phyloP scores from a whole-genome alignment of 805 yeast species.

The Saccharomycopsis sp. region DNA sequence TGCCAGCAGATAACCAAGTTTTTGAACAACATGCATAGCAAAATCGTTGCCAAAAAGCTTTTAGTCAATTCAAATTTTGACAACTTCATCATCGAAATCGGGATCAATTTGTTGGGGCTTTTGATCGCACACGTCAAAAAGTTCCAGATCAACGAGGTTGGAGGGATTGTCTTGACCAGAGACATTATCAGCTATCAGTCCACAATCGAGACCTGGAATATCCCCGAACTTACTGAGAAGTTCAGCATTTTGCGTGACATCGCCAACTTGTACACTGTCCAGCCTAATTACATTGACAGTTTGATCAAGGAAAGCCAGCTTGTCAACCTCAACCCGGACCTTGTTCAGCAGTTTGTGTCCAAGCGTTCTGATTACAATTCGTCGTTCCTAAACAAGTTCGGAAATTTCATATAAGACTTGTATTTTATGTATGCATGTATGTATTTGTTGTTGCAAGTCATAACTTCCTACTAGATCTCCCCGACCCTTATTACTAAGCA shows the following conservation, averaged over 20 bases:
- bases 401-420: conserved; percentile 32
- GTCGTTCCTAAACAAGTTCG: conserved; percentile 41
- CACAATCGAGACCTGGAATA: conserved; percentile 59
- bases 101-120: conserved; percentile 48
- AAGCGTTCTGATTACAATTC: conserved; percentile 66
- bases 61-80: conserved; percentile 35
- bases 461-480: background rate
- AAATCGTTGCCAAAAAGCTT: conserved; percentile 13
- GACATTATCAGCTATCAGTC: conserved; percentile 76
- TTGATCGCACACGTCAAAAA: conserved; percentile 69
- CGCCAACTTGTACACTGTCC: conserved; percentile 79
- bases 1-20: conserved; percentile 58
- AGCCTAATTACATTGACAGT: conserved; percentile 70
- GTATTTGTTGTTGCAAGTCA: too few relatives aligned
- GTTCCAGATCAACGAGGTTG: conserved; percentile 69
- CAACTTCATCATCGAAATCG: conserved; percentile 48
- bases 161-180: conserved; percentile 75
- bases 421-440: too few relatives aligned
- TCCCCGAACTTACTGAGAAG: conserved; percentile 51
- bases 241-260: conserved; percentile 72
- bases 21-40: conserved; percentile 34
- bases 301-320: conserved; percentile 77
- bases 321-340: conserved; percentile 52
- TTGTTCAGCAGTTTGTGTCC: conserved; percentile 58
- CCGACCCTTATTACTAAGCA: background rate